Evolutionary conservation across 176 grass and related monocot species (phyloP).

Genomic region (Paspalum notatum): DNA sequence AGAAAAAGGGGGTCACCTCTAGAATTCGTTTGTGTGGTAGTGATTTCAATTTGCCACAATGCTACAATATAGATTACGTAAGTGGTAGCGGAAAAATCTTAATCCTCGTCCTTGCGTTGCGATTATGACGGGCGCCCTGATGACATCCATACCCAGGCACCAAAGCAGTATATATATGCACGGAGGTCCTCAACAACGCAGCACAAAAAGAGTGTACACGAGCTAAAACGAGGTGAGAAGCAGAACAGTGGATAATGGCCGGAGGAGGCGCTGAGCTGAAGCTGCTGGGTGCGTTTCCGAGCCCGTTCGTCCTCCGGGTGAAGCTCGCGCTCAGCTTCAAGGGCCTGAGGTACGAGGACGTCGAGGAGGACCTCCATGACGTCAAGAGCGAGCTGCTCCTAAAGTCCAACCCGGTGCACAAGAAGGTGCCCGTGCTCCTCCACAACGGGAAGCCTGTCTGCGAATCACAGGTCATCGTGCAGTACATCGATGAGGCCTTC

Average conservation of each 20-base stretch:
- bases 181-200: no score
- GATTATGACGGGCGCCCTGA: no score
- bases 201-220: no score
- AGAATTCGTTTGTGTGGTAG: no score
- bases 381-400: constrained; percentile 56
- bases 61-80: no score
- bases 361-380: not conserved
- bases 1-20: no score
- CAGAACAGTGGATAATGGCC: not conserved
- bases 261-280: constrained; percentile 30
- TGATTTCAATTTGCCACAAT: no score
- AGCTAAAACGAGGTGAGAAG: not conserved
- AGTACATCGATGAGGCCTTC: constrained; percentile 54
- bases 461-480: constrained; percentile 44
- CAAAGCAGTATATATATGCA: no score
- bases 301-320: constrained; percentile 30
- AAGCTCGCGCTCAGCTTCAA: constrained; percentile 47
- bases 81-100: no score
- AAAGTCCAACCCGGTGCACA: constrained; percentile 55
- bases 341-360: not conserved
- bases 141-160: no score
- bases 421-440: constrained; percentile 51
- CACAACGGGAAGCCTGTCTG: constrained; percentile 38
- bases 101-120: no score
- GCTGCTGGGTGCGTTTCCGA: constrained; percentile 44